Base-by-base conservation (phyloP, 2,329 filamentous ascomycete genomes). In the Calonectria henricotiae region DNA sequence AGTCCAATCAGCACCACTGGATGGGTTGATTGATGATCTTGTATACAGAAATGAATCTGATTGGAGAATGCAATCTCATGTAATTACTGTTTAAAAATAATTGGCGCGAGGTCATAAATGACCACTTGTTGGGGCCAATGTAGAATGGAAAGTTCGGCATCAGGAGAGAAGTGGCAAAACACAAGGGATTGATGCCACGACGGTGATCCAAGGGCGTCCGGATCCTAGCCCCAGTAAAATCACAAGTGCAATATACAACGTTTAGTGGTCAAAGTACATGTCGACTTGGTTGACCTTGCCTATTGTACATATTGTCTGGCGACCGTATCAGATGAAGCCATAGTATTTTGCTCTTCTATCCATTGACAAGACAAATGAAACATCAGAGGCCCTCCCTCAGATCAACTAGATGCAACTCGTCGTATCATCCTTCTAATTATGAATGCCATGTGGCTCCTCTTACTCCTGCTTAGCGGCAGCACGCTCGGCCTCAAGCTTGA, bases 401-500 rank as follows among this genome's bases (percentile, higher is more conserved):
- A 54, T 65, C 62, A 64, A 72, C 68, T 76, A 69, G 70, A 62
- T 71, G 67, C 67, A 70, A n/a, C 60, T 61, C 68, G 66, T 65
- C 54, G 47, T 65, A 61, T 60, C 49, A 63, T 17, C 27, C 41
- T 62, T 64, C 58, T 64, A 64, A 62, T 54, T 69, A 46, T 51
- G 32, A 37, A 35, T 58, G n/a, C 64, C 61, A 41, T 55, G 32
- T 25, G 44, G n/a, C 17, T 30, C 32, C 55, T 62, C 41, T 73
- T 79, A 78, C 70, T 76, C 64, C 71, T 76, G 73, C 75, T 81
- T 80, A 69, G 80, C 78, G 63, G 79, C 82, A 67, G 87, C 87
- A 69, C 88, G 88, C 82, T 89, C 82, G 76, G 86, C 84, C 85
- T 90, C 89, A 72, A 90, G 83, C 82, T 89, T 85, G 82, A 82